A percentile compares a stretch with the other conserved stretches of the same genome.
Conservation (phyloP, 202 grass and related monocot genomes). For the Hordeum pubiflorum region DNA sequence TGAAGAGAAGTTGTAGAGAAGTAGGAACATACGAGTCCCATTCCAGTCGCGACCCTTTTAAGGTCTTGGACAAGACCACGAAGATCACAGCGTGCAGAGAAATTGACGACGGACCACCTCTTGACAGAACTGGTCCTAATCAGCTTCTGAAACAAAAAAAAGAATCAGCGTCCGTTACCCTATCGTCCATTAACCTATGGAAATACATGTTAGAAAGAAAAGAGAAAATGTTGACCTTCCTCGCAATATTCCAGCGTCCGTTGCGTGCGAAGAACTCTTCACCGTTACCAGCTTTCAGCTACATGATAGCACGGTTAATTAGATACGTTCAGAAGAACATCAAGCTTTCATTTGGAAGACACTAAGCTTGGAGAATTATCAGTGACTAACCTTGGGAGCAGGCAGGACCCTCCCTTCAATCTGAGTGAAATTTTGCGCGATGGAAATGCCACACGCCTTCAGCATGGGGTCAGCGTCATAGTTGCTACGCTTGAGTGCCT, state of each 20-base stretch:
- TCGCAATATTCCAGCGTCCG: constrained; percentile 80
- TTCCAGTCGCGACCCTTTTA: constrained; percentile 42
- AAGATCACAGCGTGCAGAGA: constrained; percentile 71
- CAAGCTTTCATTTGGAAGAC: too few species aligned
- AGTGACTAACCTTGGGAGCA: constrained; percentile 60
- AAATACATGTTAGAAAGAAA: neutral
- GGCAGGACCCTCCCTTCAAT: constrained; percentile 75
- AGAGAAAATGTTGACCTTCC: constrained; percentile 41
- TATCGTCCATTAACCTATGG: too few species aligned
- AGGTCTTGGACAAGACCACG: constrained; percentile 50
- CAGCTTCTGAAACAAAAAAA: constrained; percentile 46
- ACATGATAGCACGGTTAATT: constrained; percentile 12
- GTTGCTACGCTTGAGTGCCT: constrained; percentile 51
- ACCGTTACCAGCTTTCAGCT: constrained; percentile 54
- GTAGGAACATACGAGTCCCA: constrained; percentile 67
- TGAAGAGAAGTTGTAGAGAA: neutral
- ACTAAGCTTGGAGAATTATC: neutral
- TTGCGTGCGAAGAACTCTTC: constrained; percentile 55
- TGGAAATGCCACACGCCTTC: constrained; percentile 48
- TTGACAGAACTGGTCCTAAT: constrained; percentile 29
- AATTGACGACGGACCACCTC: constrained; percentile 71
- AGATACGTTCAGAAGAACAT: neutral
- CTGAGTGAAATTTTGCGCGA: constrained; percentile 52
- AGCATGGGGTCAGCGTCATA: constrained; percentile 67
- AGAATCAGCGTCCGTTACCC: neutral